Evolutionary conservation across 345 rosid genomes (phyloP).

Genomic region (Stellera chamaejasme): DNA sequence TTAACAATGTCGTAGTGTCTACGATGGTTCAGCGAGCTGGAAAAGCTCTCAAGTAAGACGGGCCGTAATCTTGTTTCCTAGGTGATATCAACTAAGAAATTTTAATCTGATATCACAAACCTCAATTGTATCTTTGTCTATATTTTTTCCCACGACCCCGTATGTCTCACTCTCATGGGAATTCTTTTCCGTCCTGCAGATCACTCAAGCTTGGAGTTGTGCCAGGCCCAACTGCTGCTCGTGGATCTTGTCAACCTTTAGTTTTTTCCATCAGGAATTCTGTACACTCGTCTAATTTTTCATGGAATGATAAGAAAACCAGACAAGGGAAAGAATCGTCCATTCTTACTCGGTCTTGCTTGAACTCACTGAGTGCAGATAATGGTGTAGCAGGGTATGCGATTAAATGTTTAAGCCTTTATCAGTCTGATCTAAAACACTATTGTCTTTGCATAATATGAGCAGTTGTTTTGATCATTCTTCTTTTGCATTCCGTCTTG

Average conservation of each 20-base stretch:
- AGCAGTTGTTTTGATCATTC: slow-evolving; percentile 4
- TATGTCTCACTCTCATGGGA: too few relatives aligned
- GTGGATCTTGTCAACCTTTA: slow-evolving; percentile 45
- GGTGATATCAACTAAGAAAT: too few relatives aligned
- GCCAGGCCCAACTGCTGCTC: slow-evolving; percentile 41
- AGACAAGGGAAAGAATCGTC: slow-evolving; percentile 70
- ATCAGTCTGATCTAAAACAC: neutral
- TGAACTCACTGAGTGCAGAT: slow-evolving; percentile 46
- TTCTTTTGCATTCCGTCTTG: slow-evolving; percentile 13
- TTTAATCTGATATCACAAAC: too few relatives aligned
- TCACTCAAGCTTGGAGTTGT: slow-evolving; percentile 81
- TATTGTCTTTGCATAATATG: neutral
- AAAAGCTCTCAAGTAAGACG: slow-evolving; percentile 53
- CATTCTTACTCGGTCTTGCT: slow-evolving; percentile 58
- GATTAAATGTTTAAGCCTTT: slow-evolving; percentile 7
- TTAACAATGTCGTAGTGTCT: slow-evolving; percentile 65
- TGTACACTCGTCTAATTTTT: slow-evolving; percentile 48
- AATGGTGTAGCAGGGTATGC: slow-evolving; percentile 52
- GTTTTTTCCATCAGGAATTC: slow-evolving; percentile 52
- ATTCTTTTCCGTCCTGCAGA: slow-evolving; percentile 19
- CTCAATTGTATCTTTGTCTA: too few relatives aligned
- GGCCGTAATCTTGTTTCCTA: neutral
- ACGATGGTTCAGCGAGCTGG: slow-evolving; percentile 87
- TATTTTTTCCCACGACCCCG: too few relatives aligned
- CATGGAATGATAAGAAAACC: slow-evolving; percentile 69